Evolutionary conservation across 805 yeast genomes (phyloP).

Genomic region (Ogataea kodamae): DNA sequence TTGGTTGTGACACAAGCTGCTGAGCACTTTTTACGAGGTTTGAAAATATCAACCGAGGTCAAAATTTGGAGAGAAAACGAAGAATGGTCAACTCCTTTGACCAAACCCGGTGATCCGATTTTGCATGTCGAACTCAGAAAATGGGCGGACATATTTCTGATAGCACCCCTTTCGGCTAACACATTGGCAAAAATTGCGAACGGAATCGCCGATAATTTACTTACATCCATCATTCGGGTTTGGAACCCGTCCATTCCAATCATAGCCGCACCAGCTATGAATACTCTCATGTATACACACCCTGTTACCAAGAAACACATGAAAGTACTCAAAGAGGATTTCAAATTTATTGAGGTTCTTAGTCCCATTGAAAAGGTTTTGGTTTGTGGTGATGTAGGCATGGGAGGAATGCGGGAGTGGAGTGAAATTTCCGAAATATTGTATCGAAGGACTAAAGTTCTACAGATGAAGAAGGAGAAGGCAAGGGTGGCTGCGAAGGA

Average conservation of each 20-base stretch:
- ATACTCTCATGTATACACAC: conserved; percentile 85
- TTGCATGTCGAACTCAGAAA: conserved; percentile 90
- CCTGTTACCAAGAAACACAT: conserved; percentile 84
- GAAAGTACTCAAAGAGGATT: conserved; percentile 72
- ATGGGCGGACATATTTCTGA: conserved; percentile 92
- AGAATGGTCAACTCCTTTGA: conserved; percentile 65
- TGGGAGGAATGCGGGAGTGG: conserved; percentile 99
- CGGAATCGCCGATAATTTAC: conserved; percentile 88
- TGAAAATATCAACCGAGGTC: conserved; percentile 59
- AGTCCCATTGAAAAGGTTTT: conserved; percentile 93
- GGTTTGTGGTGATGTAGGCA: conserved; percentile 96
- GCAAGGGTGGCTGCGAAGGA: conserved; percentile 46
- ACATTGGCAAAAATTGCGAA: conserved; percentile 84
- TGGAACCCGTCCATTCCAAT: conserved; percentile 94
- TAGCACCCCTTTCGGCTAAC: conserved; percentile 95
- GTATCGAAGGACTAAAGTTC: conserved; percentile 66
- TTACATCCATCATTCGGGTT: conserved; percentile 87
- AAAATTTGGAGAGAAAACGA: conserved; percentile 91
- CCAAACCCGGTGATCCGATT: conserved; percentile 91
- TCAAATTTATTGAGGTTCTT: conserved; percentile 93
- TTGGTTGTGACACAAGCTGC: conserved; percentile 83
- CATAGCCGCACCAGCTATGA: conserved; percentile 93
- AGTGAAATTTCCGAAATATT: conserved; percentile 86
- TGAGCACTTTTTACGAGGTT: conserved; percentile 65
- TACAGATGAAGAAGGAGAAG: conserved; percentile 50